These are phyloP conservation scores for Metschnikowia corniflorae DNA, from an alignment of 805 yeast species.

Conservation along the genomic window DNA sequence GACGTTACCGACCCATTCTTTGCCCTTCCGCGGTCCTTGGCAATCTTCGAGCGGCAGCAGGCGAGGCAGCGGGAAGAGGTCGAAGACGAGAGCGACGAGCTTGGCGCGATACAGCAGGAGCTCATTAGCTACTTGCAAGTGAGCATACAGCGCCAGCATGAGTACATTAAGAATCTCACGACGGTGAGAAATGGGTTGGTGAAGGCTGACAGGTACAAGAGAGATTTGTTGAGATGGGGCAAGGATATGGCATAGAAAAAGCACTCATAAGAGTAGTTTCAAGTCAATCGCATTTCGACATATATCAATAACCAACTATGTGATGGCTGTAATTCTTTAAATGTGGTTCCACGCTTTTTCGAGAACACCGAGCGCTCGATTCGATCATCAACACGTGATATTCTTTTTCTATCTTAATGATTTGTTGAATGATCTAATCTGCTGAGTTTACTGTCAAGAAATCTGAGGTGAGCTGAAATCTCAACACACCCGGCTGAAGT, in stretches of 20 bases:
- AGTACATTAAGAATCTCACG: conserved; percentile 76
- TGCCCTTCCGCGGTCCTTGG: conserved; percentile 53
- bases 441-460: too few relatives aligned
- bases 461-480: too few relatives aligned
- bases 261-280: background rate
- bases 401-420: too few relatives aligned
- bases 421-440: background rate
- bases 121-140: conserved; percentile 42
- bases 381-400: too few relatives aligned
- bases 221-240: conserved; percentile 76
- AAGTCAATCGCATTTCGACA: too few relatives aligned
- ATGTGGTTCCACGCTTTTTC: too few relatives aligned
- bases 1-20: conserved; percentile 46
- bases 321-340: too few relatives aligned
- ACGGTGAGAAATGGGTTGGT: conserved; percentile 71
- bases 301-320: too few relatives aligned
- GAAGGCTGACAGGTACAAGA: conserved; percentile 72
- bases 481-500: too few relatives aligned
- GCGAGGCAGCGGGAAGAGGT: conserved; percentile 19
- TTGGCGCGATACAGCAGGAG: conserved; percentile 60
- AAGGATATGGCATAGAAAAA: conserved; percentile 64
- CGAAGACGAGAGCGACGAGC: conserved; percentile 24
- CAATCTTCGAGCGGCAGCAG: conserved; percentile 29
- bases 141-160: conserved; percentile 56
- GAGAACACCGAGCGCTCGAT: too few relatives aligned